Evolutionary conservation across 2,329 filamentous ascomycete species (phyloP).

Genomic region (Scedosporium apiospermum): DNA sequence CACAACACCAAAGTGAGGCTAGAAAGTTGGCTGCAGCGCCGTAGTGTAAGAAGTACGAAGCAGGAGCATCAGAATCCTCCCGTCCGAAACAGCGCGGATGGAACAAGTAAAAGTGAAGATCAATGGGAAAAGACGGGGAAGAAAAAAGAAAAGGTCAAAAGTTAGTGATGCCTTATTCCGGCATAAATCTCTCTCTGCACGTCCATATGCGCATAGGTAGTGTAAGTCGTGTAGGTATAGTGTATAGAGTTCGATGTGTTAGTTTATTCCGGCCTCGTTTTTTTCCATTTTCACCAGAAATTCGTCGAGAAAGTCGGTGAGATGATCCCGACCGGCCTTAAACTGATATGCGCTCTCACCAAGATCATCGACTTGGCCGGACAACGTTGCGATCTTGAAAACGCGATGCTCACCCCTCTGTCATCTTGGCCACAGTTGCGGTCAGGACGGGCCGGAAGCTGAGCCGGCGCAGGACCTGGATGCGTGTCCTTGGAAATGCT

Average conservation of each 20-base stretch:
- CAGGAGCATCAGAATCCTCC: background rate
- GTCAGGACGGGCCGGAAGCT: constrained; percentile 1
- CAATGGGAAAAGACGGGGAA: background rate
- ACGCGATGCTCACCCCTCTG: background rate
- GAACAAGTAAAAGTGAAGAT: too few species aligned
- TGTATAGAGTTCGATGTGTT: background rate
- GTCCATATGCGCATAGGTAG: background rate
- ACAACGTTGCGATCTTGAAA: too few species aligned
- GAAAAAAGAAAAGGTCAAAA: background rate
- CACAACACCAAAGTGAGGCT: too few species aligned
- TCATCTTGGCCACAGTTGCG: background rate
- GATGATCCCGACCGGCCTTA: background rate
- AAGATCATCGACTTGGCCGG: too few species aligned
- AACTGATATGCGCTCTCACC: too few species aligned
- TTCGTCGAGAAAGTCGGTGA: background rate
- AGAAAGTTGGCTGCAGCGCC: background rate
- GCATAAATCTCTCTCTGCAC: background rate
- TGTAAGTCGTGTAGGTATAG: too few species aligned
- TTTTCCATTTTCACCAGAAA: background rate
- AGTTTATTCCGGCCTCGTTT: background rate
- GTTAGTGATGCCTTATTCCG: background rate
- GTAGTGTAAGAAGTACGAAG: background rate
- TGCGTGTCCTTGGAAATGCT: background rate
- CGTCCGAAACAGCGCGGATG: background rate
- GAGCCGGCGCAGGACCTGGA: background rate